Conservation (phyloP, 129 eudicot genomes). For the Pittosporum tobira region DNA sequence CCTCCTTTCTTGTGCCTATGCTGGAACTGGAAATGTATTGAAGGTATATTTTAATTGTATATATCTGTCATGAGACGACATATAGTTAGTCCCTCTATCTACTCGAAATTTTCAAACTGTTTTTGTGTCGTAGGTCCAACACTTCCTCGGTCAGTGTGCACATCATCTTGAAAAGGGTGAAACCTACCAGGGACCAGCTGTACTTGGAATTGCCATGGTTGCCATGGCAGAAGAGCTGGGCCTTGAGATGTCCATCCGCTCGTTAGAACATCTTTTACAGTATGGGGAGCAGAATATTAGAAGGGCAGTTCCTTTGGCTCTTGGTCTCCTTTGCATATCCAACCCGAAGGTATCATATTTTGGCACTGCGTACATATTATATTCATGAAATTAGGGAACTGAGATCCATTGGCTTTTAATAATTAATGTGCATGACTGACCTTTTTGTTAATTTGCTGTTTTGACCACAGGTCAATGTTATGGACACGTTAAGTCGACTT, state of each 20-base stretch:
- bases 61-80: neutral
- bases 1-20: slow-evolving; percentile 89
- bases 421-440: neutral
- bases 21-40: slow-evolving; percentile 94
- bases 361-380: neutral
- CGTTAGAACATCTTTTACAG: slow-evolving; percentile 90
- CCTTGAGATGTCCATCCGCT: slow-evolving; percentile 95
- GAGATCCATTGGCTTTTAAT: neutral
- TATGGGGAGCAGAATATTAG: slow-evolving; percentile 98
- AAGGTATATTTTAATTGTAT: slow-evolving; percentile 40
- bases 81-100: neutral
- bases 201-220: slow-evolving; percentile 97
- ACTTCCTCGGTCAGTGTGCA: slow-evolving; percentile 91
- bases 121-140: slow-evolving; percentile 59
- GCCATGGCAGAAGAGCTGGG: slow-evolving; percentile 99
- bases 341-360: slow-evolving; percentile 67
- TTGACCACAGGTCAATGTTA: slow-evolving; percentile 75
- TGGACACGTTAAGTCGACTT: slow-evolving; percentile 97
- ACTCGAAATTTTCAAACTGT: slow-evolving; percentile 5
- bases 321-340: slow-evolving; percentile 91
- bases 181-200: slow-evolving; percentile 96
- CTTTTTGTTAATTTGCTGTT: neutral
- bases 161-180: slow-evolving; percentile 96
- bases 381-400: neutral
- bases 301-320: slow-evolving; percentile 84